phyloP scores from a whole-genome alignment of 306 rosid genomes.

The Prinsepia uniflora region DNA sequence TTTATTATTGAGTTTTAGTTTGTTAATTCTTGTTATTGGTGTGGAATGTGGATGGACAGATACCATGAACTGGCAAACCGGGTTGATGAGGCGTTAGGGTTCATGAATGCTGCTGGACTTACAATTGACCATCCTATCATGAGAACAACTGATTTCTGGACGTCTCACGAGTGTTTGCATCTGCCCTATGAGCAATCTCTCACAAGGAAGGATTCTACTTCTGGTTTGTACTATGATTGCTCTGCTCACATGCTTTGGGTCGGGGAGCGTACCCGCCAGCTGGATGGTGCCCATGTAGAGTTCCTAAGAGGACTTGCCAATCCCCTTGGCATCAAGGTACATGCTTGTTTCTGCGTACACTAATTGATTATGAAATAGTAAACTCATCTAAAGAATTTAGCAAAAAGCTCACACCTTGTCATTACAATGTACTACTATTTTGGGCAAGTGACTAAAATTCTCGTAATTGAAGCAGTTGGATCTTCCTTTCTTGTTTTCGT shows the following conservation, averaged over 20 bases:
- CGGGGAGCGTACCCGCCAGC: constrained; percentile 77
- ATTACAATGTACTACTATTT: too few species aligned
- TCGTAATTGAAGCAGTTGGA: neutral
- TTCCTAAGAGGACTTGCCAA: constrained; percentile 71
- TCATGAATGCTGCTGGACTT: constrained; percentile 75
- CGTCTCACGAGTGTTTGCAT: constrained; percentile 74
- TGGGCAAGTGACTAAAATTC: neutral
- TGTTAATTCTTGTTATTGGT: neutral
- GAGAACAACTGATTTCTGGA: constrained; percentile 75
- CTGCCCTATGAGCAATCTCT: constrained; percentile 71
- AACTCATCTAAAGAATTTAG: too few species aligned
- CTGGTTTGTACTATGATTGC: constrained; percentile 67
- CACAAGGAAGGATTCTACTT: constrained; percentile 67
- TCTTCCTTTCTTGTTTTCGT: neutral
- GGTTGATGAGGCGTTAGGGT: constrained; percentile 73
- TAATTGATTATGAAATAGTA: too few species aligned
- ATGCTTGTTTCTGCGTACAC: neutral
- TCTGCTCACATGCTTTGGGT: constrained; percentile 85
- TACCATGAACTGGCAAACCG: constrained; percentile 62
- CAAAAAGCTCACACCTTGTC: too few species aligned
- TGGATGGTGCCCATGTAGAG: constrained; percentile 75
- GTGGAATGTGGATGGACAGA: constrained; percentile 39
- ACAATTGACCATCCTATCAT: constrained; percentile 62
- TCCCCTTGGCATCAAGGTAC: constrained; percentile 70
- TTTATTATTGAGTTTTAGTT: neutral